Evolutionary conservation across 768 basidiomycete genomes (phyloP), one percentile per base, ranked within the genome.

Genomic region (Suillus paluster): DNA sequence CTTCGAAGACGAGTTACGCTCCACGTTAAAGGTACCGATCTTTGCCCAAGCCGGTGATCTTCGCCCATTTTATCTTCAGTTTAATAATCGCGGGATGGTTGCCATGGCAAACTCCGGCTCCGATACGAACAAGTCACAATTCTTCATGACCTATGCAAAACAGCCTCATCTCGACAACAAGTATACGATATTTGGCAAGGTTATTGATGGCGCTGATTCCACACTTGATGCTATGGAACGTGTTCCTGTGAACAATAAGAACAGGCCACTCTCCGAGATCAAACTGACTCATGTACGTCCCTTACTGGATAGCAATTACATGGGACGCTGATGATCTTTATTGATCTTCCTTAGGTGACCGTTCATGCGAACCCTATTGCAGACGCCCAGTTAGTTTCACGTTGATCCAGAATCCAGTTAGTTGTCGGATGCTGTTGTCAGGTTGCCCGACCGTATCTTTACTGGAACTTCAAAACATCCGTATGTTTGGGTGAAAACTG

Each of bases 61-160:
- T 45, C 46, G 42, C 33, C 45, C 9, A 39, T 27, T 14, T 10
- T 45, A 4, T 17, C 44, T 27, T 27, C 71, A 99, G 97, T 99
- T 99, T 80, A 98, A 98, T 75, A 81, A 88, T 57, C 87, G 97
- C 63, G 97, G 97, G 19, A 84, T 98, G 66, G 89, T 99, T 17
- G 97, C 97, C 33, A 99, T 99, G 96, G 97, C 97, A 59, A 99
- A 99, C 77, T 90, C 93, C 9, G 97, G 97, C 1, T 88, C 89
- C 11, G 94, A 97, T 73, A 87, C 91, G 38, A 99, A 98, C 80
- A 98, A 97, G 77, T 90, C 83, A 48, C 92, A 95, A 72, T 94
- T 94, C 74, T 94, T 94, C 73, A 83, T 95, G 70, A 88, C 93
- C 4, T 98, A 98, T 72, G 80, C 90, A 2, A 99, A 99, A 73